Conservation (phyloP, 2,329 filamentous ascomycete species). For the Lizonia empirigonia region DNA sequence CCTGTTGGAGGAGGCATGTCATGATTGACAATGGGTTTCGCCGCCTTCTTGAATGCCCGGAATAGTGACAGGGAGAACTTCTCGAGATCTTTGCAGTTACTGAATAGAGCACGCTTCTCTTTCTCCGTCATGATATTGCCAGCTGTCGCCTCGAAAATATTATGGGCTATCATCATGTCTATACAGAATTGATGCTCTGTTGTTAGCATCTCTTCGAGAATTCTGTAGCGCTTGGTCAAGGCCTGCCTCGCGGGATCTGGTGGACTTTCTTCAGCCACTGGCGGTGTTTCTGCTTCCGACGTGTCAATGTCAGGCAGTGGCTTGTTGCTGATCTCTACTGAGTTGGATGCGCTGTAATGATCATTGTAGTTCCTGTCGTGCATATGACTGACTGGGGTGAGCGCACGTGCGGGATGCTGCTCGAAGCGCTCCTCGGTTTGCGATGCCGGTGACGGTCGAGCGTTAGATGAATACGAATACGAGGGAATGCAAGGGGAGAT, state of each 20-base stretch:
- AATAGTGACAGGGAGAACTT: conserved; percentile 81
- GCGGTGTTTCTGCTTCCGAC: conserved; percentile 7
- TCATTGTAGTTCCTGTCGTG: conserved; percentile 27
- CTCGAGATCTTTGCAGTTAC: conserved; percentile 90
- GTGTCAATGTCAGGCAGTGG: conserved; percentile 9
- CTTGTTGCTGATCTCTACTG: conserved; percentile 18
- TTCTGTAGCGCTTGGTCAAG: conserved; percentile 79
- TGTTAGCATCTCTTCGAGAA: conserved; percentile 90
- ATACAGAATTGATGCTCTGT: conserved; percentile 90
- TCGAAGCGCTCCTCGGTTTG: conserved; percentile 26
- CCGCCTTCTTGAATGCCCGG: conserved; percentile 78
- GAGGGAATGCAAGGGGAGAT: conserved; percentile 12
- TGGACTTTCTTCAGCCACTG: conserved; percentile 20
- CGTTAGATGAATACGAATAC: conserved; percentile 7
- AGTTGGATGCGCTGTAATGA: conserved; percentile 26
- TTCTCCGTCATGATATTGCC: conserved; percentile 78
- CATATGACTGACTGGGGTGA: conserved; percentile 27
- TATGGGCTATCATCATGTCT: conserved; percentile 96
- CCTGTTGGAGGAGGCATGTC: conserved; percentile 45
- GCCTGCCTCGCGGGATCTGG: conserved; percentile 31
- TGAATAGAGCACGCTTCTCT: conserved; percentile 88
- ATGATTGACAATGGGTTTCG: conserved; percentile 72
- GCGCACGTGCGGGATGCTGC: conserved; percentile 31
- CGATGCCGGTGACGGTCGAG: conserved; percentile 9
- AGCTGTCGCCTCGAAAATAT: conserved; percentile 95